These are phyloP conservation scores for Ophiocordyceps camponoti-leonardi DNA, from an alignment of 2,329 filamentous ascomycete genomes.

Conservation along the genomic window DNA sequence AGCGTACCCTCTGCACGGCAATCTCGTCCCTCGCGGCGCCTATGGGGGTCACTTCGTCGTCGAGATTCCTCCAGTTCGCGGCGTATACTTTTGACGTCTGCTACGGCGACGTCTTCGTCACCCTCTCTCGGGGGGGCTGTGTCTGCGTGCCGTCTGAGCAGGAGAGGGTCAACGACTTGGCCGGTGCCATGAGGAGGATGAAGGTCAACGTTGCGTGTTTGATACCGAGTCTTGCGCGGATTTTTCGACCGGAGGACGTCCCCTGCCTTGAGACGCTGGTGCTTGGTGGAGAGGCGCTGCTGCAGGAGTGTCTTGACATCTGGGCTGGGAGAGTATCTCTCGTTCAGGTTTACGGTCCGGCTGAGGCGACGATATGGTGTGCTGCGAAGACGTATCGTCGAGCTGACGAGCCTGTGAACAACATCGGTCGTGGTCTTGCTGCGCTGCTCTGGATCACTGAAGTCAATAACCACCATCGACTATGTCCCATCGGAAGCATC, in stretches of 20 bases:
- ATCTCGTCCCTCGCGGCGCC: background rate
- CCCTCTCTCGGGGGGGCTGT: conserved; percentile 2
- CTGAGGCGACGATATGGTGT: background rate
- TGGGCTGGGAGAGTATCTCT: conserved; percentile 2
- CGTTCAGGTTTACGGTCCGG: conserved; percentile 4
- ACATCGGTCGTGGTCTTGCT: conserved; percentile 1
- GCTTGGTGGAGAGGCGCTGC: conserved; percentile 1
- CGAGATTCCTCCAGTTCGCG: conserved; percentile 4
- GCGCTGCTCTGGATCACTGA: conserved; percentile 2
- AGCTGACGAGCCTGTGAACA: background rate
- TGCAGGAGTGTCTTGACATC: background rate
- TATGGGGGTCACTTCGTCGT: background rate
- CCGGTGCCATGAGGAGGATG: conserved; percentile 1
- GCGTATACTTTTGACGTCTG: conserved; percentile 4
- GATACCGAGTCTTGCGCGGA: conserved; percentile 2
- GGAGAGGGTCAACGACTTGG: conserved; percentile 1
- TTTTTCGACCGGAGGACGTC: conserved; percentile 1
- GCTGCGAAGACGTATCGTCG: background rate
- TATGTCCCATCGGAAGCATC: conserved; percentile 2
- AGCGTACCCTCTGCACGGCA: conserved; percentile 1
- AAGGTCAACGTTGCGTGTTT: conserved; percentile 1
- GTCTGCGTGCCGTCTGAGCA: conserved; percentile 4
- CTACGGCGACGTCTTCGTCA: conserved; percentile 1
- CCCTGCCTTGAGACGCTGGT: conserved; percentile 2
- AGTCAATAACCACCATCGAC: background rate